These are phyloP conservation scores for Malassezia pachydermatis DNA, from an alignment of 1,284 basidiomycete species.

Conservation along the genomic window DNA sequence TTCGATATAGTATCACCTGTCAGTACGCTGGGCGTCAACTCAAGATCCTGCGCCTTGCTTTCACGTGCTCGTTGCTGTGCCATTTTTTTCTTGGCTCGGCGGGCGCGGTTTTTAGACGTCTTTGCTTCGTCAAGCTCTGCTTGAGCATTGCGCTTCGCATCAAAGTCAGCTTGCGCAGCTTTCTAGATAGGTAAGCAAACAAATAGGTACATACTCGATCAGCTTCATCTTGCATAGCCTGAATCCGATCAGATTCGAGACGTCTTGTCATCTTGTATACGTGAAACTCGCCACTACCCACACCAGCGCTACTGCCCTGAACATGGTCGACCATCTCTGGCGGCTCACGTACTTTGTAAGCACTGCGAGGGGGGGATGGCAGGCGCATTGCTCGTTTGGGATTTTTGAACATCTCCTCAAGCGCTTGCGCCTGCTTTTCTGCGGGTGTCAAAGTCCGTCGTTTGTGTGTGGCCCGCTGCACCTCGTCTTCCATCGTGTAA, in stretches of 20 bases:
- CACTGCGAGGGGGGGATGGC: constrained; percentile 23
- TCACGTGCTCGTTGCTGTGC: constrained; percentile 13
- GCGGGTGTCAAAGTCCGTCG: constrained; percentile 24
- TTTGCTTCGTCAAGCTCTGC: constrained; percentile 46
- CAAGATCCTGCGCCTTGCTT: too few species aligned
- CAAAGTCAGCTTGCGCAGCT: constrained; percentile 28
- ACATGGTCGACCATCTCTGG: constrained; percentile 66
- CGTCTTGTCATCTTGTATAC: constrained; percentile 92
- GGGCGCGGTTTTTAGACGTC: constrained; percentile 40
- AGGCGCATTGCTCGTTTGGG: constrained; percentile 32
- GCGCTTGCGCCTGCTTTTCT: constrained; percentile 34
- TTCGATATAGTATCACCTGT: too few species aligned
- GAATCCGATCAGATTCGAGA: constrained; percentile 86
- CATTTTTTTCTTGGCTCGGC: constrained; percentile 38
- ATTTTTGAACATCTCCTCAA: constrained; percentile 35
- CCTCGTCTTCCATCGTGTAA: too few species aligned
- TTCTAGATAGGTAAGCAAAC: constrained; percentile 16
- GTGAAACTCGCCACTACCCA: constrained; percentile 54
- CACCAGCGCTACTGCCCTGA: constrained; percentile 43
- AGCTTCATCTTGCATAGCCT: constrained; percentile 73
- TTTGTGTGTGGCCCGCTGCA: background rate
- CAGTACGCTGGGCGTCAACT: too few species aligned
- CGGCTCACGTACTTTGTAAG: constrained; percentile 28
- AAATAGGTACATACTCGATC: constrained; percentile 57
- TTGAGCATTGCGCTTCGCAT: constrained; percentile 18